Evolutionary conservation across 179 eudicot genomes (phyloP).

Genomic region (Heliamphora pulchella): DNA sequence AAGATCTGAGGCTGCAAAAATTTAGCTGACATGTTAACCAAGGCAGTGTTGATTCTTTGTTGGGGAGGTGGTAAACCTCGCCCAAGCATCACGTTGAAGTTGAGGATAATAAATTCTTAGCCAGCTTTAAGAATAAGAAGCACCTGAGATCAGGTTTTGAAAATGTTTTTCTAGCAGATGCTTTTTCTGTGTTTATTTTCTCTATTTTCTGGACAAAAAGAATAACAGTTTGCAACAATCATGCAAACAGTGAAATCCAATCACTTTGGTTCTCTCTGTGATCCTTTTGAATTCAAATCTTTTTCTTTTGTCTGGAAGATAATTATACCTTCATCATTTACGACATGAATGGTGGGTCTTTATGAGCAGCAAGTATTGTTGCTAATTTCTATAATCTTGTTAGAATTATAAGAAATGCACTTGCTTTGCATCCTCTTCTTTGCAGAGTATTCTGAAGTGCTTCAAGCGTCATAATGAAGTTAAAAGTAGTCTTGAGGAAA

Average conservation of each 20-base stretch:
- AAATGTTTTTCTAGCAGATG: background rate
- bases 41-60: no score
- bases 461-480: slow-evolving; percentile 37
- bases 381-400: background rate
- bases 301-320: background rate
- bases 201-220: background rate
- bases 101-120: no score
- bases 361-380: no score
- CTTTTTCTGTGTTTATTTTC: background rate
- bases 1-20: no score
- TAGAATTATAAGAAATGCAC: background rate
- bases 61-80: no score
- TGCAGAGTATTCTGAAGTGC: background rate
- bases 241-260: background rate
- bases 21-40: no score
- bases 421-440: background rate
- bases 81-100: no score
- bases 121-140: no score
- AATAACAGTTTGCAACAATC: background rate
- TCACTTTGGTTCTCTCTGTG: background rate
- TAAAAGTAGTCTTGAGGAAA: slow-evolving; percentile 51
- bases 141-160: background rate
- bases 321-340: background rate
- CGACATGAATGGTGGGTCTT: background rate
- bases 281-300: background rate